A percentile compares a stretch with the other conserved stretches of the same genome.
Evolutionary conservation across 2,329 filamentous ascomycete species (phyloP).

Genomic region (Shiraia bambusicola): DNA sequence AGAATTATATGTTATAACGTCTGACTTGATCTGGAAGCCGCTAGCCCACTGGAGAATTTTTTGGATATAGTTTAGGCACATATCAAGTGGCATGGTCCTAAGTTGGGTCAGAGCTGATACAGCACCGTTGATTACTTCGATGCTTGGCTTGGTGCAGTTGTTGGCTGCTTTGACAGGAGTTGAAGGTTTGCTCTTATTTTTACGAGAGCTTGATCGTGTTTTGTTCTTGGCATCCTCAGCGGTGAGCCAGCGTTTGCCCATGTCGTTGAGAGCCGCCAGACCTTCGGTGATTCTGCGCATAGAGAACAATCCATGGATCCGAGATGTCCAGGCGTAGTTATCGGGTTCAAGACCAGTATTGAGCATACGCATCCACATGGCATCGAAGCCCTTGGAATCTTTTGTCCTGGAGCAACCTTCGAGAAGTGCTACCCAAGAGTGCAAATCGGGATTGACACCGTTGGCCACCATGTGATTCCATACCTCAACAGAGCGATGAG

Average conservation of each 20-base stretch:
- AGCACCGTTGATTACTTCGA: conserved; percentile 69
- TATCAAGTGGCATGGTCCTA: conserved; percentile 44
- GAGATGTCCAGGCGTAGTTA: conserved; percentile 66
- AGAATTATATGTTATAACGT: conserved; percentile 63
- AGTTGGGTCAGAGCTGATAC: conserved; percentile 61
- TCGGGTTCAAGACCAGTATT: conserved; percentile 63
- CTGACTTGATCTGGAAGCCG: conserved; percentile 49
- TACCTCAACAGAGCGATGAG: conserved; percentile 52
- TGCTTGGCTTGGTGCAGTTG: conserved; percentile 59
- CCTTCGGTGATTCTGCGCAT: conserved; percentile 57
- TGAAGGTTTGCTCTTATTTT: conserved; percentile 10
- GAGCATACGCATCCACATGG: conserved; percentile 67
- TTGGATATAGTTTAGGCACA: conserved; percentile 40
- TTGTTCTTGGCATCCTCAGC: conserved; percentile 28
- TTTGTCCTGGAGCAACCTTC: conserved; percentile 65
- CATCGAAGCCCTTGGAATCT: conserved; percentile 62
- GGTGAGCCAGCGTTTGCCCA: conserved; percentile 61
- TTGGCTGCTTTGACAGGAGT: conserved; percentile 29
- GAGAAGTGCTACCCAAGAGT: conserved; percentile 73
- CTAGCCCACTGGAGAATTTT: conserved; percentile 47
- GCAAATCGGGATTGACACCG: conserved; percentile 60
- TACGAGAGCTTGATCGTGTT: conserved; percentile 10
- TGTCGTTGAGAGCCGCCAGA: conserved; percentile 65
- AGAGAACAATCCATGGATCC: conserved; percentile 66
- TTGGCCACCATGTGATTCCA: conserved; percentile 60